phyloP scores from a whole-genome alignment of 2,329 filamentous ascomycete species.

The Pseudogymnoascus sp. region DNA sequence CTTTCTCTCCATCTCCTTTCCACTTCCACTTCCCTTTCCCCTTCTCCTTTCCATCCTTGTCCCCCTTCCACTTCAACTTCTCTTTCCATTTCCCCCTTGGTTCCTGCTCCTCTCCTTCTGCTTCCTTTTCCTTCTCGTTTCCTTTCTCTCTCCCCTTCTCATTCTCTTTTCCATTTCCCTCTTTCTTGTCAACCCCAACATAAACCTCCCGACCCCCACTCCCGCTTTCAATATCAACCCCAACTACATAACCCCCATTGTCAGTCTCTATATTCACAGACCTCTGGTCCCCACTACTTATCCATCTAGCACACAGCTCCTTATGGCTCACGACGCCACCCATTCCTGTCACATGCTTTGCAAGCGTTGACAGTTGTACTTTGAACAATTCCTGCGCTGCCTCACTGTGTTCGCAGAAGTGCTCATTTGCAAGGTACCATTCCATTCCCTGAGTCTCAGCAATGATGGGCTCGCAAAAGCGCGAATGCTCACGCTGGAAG shows the following conservation, averaged over 20 bases:
- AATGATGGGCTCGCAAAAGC: not conserved
- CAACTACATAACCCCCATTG: not conserved
- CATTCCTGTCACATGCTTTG: not conserved
- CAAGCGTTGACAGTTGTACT: not conserved
- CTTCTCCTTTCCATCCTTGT: not conserved
- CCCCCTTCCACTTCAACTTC: not conserved
- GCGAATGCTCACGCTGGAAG: conserved; percentile 4
- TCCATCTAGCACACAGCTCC: not conserved
- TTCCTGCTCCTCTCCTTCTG: not conserved
- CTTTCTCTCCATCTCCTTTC: not conserved
- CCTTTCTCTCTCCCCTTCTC: not conserved
- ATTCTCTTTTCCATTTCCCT: not conserved
- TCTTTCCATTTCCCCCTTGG: not conserved
- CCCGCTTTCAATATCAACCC: not conserved
- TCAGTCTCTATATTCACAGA: not conserved
- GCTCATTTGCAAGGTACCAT: conserved; percentile 1
- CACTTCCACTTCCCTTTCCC: not conserved
- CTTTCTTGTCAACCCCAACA: not conserved
- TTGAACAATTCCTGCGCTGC: not conserved
- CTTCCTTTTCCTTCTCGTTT: not conserved
- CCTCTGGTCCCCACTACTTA: not conserved
- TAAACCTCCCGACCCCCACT: not conserved
- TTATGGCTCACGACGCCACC: not conserved
- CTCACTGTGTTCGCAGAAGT: not conserved
- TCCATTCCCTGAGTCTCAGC: not conserved